Conservation (phyloP, 2,329 filamentous ascomycete genomes). For the Pezicula neosporulosa region DNA sequence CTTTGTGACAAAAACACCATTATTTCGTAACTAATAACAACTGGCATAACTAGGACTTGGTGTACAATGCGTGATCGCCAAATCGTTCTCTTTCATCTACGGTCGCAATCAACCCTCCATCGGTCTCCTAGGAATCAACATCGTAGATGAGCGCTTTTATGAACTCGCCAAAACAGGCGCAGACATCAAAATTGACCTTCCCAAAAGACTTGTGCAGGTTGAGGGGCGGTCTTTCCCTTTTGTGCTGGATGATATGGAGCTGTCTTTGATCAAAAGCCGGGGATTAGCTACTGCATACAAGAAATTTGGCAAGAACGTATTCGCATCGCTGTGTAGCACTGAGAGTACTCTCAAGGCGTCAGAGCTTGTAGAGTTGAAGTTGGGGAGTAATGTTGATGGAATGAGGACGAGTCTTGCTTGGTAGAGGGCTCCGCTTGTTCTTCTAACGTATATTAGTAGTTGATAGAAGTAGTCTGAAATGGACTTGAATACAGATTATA, state of each 20-base stretch:
- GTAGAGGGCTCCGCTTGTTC: neutral
- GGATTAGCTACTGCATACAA: slow-evolving; percentile 36
- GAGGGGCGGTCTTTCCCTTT: slow-evolving; percentile 29
- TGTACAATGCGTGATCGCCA: slow-evolving; percentile 39
- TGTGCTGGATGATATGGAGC: slow-evolving; percentile 35
- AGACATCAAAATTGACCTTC: slow-evolving; percentile 32
- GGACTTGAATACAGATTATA: too few relatives aligned
- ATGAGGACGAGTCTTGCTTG: neutral
- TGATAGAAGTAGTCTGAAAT: too few relatives aligned
- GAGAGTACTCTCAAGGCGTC: neutral
- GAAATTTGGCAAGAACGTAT: slow-evolving; percentile 33
- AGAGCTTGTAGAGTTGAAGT: slow-evolving; percentile 1
- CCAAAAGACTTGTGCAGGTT: slow-evolving; percentile 15
- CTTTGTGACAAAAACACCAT: neutral
- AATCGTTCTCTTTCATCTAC: slow-evolving; percentile 43
- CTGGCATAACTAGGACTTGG: slow-evolving; percentile 22
- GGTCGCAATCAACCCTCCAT: slow-evolving; percentile 41
- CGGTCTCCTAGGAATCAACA: slow-evolving; percentile 39
- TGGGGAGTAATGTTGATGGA: neutral
- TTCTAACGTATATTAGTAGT: too few relatives aligned
- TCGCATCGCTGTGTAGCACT: slow-evolving; percentile 8
- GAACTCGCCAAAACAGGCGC: slow-evolving; percentile 30
- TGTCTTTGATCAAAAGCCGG: slow-evolving; percentile 31
- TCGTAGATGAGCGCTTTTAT: slow-evolving; percentile 36
- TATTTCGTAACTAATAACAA: neutral